Conservation (phyloP, 2,329 filamentous ascomycete genomes). For the Pestalotiopsis sp. region DNA sequence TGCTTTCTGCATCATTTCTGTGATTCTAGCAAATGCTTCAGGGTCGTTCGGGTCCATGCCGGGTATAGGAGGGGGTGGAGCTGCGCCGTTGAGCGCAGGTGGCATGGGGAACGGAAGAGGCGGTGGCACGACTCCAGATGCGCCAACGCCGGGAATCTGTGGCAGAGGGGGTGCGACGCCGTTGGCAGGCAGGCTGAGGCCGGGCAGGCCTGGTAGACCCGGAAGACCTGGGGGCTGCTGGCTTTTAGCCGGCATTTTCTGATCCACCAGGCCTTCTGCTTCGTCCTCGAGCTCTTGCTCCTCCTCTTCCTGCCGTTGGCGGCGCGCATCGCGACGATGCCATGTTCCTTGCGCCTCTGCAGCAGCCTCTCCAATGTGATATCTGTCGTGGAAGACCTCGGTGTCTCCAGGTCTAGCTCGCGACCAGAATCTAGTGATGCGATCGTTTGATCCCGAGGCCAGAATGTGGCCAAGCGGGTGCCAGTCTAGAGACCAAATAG, state of each 20-base stretch:
- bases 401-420: conserved; percentile 84
- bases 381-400: conserved; percentile 85
- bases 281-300: conserved; percentile 94
- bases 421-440: conserved; percentile 96
- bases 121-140: conserved; percentile 36
- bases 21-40: conserved; percentile 61
- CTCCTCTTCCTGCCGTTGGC: conserved; percentile 86
- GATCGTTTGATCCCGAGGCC: conserved; percentile 93
- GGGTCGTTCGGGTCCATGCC: conserved; percentile 63
- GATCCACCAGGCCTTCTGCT: conserved; percentile 88
- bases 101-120: conserved; percentile 55
- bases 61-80: conserved; percentile 46
- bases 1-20: conserved; percentile 67
- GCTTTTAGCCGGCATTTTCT: conserved; percentile 71
- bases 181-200: conserved; percentile 42
- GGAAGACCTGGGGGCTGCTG: conserved; percentile 52
- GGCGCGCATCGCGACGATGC: conserved; percentile 77
- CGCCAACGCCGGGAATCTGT: conserved; percentile 34
- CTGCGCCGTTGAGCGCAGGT: conserved; percentile 43
- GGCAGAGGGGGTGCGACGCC: conserved; percentile 36
- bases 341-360: conserved; percentile 95
- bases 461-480: conserved; percentile 95
- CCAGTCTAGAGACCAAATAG: conserved; percentile 98
- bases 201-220: conserved; percentile 60
- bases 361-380: conserved; percentile 91